Conservation (phyloP, 2,329 filamentous ascomycete species). For the Paraconiothyrium sp. region DNA sequence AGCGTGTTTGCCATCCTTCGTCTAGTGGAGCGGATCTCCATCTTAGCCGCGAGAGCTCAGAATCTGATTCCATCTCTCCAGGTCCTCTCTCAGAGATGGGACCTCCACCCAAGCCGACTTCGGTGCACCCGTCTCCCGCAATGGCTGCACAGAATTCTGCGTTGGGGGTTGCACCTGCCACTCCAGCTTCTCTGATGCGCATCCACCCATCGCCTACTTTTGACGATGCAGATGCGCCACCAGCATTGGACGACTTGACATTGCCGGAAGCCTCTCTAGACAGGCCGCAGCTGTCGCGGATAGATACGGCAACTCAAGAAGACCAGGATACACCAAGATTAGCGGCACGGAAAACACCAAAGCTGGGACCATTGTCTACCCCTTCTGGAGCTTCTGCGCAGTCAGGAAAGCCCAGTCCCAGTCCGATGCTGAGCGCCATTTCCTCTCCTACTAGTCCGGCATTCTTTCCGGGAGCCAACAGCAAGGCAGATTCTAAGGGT, state of each 20-base stretch:
- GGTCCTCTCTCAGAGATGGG: conserved; percentile 63
- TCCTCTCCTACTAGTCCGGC: conserved; percentile 59
- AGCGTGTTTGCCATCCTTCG: conserved; percentile 36
- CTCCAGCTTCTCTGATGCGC: conserved; percentile 85
- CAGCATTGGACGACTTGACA: conserved; percentile 67
- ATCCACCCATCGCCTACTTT: conserved; percentile 52
- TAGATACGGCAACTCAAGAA: conserved; percentile 61
- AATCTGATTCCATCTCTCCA: conserved; percentile 60
- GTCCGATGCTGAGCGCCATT: conserved; percentile 63
- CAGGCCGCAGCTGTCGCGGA: conserved; percentile 58
- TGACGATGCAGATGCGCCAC: conserved; percentile 33
- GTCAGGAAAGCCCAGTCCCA: conserved; percentile 58
- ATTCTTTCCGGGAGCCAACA: conserved; percentile 37
- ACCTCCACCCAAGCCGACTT: conserved; percentile 71
- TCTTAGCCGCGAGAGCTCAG: conserved; percentile 52
- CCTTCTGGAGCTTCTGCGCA: conserved; percentile 43
- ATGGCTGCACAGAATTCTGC: conserved; percentile 53
- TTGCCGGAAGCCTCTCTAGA: conserved; percentile 74
- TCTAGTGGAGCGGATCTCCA: conserved; percentile 35
- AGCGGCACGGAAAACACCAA: conserved; percentile 74
- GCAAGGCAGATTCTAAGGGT: conserved; percentile 42
- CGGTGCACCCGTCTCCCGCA: conserved; percentile 73
- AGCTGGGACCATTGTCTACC: conserved; percentile 66
- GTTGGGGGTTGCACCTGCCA: conserved; percentile 62
- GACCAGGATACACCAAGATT: conserved; percentile 66